phyloP scores from a whole-genome alignment of 2,329 filamentous ascomycete species.

The Phialemonium atrogriseum region DNA sequence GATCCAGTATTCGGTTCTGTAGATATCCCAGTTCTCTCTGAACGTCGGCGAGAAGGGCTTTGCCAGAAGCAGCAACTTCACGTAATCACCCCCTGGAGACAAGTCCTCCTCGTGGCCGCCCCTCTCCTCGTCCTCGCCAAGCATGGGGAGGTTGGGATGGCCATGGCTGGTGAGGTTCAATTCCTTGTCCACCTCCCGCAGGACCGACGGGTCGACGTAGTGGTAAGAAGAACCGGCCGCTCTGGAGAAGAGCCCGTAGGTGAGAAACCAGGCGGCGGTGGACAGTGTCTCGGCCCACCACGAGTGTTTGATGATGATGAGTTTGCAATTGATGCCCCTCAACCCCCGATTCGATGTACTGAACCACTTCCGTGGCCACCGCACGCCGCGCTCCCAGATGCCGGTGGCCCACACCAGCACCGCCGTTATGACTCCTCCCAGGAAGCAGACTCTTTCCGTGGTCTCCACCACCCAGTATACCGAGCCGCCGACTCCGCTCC shows the following conservation, averaged over 20 bases:
- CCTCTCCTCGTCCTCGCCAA: conserved; percentile 46
- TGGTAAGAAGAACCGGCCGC: conserved; percentile 64
- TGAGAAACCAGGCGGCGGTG: conserved; percentile 68
- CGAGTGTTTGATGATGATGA: conserved; percentile 76
- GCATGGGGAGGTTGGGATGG: conserved; percentile 29
- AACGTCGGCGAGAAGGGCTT: conserved; percentile 95
- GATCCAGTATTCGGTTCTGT: conserved; percentile 93
- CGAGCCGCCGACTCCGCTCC: conserved; percentile 79
- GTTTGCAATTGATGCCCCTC: conserved; percentile 89
- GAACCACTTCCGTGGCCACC: conserved; percentile 91
- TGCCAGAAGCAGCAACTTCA: conserved; percentile 81
- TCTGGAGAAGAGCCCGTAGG: conserved; percentile 63
- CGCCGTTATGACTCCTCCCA: conserved; percentile 81
- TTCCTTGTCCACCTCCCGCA: conserved; percentile 53
- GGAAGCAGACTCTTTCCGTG: conserved; percentile 81
- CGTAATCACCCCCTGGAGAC: conserved; percentile 79
- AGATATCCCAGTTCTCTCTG: conserved; percentile 93
- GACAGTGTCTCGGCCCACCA: conserved; percentile 74
- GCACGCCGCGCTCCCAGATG: conserved; percentile 90
- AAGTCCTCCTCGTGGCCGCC: conserved; percentile 82
- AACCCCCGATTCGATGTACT: conserved; percentile 82
- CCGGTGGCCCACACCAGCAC: conserved; percentile 89
- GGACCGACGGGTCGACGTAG: conserved; percentile 58
- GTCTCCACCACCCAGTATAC: conserved; percentile 96
- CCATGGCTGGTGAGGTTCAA: conserved; percentile 36